These are phyloP conservation scores for Neospora caninum DNA, from an alignment of 169 alveolate species.

Conservation along the genomic window DNA sequence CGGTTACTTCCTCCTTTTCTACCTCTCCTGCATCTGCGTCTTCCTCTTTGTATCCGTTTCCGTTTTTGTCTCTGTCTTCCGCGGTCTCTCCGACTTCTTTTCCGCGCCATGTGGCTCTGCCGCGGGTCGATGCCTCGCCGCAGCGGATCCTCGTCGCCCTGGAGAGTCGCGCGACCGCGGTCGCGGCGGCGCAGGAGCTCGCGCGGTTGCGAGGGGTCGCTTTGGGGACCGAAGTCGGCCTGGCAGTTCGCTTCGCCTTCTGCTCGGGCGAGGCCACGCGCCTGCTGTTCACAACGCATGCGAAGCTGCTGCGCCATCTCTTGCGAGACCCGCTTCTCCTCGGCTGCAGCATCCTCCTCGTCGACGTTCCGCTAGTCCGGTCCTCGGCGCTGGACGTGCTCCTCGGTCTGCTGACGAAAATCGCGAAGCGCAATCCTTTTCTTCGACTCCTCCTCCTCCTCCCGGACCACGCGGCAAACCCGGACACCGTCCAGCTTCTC, in stretches of 20 bases:
- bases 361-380: not conserved
- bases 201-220: not conserved
- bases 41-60: not conserved
- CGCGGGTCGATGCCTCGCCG: not conserved
- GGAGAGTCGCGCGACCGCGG: not conserved
- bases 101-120: not conserved
- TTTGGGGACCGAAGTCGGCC: not conserved
- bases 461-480: not conserved
- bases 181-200: constrained; percentile 13
- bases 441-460: constrained; percentile 27
- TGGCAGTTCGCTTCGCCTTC: not conserved
- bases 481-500: not conserved
- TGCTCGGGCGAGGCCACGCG: not conserved
- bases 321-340: constrained; percentile 7
- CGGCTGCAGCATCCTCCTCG: not conserved
- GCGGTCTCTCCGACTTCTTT: not conserved
- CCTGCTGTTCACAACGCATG: not conserved
- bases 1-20: not conserved
- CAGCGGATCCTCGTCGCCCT: constrained; percentile 26
- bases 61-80: not conserved
- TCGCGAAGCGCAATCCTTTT: not conserved
- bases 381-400: not conserved
- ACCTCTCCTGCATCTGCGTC: not conserved
- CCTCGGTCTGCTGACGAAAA: not conserved
- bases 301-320: not conserved